Evolutionary conservation across 148 eudicot genomes (phyloP).

Genomic region (Vaccinium corymbosum): DNA sequence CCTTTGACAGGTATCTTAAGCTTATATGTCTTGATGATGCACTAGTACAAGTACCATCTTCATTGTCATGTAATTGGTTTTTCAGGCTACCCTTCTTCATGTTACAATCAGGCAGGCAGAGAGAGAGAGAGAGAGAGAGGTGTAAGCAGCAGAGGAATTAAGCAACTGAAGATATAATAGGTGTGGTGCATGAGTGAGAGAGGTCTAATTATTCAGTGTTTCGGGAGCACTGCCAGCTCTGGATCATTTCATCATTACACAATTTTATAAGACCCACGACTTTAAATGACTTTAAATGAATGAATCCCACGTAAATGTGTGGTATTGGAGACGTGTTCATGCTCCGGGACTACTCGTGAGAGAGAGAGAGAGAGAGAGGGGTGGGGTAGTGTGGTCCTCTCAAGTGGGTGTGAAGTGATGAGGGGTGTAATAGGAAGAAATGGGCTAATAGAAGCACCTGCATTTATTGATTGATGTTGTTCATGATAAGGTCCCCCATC

Average conservation of each 20-base stretch:
- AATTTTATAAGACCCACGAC: no score
- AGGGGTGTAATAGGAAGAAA: background rate
- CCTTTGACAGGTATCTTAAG: conserved; percentile 40
- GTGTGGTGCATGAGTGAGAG: background rate
- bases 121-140: conserved; percentile 2
- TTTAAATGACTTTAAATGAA: no score
- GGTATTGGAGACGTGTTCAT: no score
- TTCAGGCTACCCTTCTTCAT: background rate
- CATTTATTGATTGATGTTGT: background rate
- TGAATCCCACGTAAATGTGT: no score
- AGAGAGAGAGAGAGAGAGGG: background rate
- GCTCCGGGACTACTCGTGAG: background rate
- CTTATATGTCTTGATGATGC: conserved; percentile 19
- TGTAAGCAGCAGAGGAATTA: no score
- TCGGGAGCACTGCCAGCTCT: no score
- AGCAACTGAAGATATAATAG: background rate
- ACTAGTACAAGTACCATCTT: conserved; percentile 1
- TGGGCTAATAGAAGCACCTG: background rate
- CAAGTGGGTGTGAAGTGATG: background rate
- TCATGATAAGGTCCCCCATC: background rate
- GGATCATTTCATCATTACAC: no score
- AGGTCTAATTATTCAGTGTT: background rate
- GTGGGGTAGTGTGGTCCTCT: background rate
- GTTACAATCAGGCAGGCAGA: background rate
- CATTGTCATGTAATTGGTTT: conserved; percentile 2